Evolutionary conservation across 2,329 filamentous ascomycete species (phyloP).

Genomic region (Phaeomoniella chlamydospora): DNA sequence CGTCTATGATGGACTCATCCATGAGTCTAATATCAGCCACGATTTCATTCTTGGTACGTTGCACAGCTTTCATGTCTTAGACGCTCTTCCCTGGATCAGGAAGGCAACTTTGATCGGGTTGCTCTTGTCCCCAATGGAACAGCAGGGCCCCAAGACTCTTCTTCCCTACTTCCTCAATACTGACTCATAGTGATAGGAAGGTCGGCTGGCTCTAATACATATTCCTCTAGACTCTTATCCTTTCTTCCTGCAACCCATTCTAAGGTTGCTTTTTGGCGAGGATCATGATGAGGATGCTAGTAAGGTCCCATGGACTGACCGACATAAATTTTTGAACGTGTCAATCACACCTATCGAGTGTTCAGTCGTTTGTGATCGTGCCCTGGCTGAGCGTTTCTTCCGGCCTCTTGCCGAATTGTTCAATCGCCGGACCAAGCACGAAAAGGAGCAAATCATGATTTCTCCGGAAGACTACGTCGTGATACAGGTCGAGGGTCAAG

Average conservation of each 20-base stretch:
- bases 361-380: conserved; percentile 73
- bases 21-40: conserved; percentile 13
- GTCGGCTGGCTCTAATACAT: conserved; percentile 75
- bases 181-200: conserved; percentile 53
- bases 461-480: conserved; percentile 75
- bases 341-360: conserved; percentile 86
- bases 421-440: conserved; percentile 19
- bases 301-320: conserved; percentile 25
- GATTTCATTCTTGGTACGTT: conserved; percentile 12
- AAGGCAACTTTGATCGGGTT: no score
- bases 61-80: background rate
- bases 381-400: conserved; percentile 62
- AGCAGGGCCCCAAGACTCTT: no score
- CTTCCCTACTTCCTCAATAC: background rate
- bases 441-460: conserved; percentile 43
- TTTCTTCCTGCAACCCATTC: conserved; percentile 68
- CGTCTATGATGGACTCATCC: conserved; percentile 8
- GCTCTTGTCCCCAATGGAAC: background rate
- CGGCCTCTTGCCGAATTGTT: conserved; percentile 53
- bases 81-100: background rate
- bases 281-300: conserved; percentile 23
- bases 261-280: conserved; percentile 65
- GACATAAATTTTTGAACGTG: conserved; percentile 80
- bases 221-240: conserved; percentile 69
- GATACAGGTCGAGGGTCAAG: conserved; percentile 79